These are phyloP conservation scores for Cynara cardunculus DNA, from an alignment of 129 eudicot genomes.

Conservation along the genomic window DNA sequence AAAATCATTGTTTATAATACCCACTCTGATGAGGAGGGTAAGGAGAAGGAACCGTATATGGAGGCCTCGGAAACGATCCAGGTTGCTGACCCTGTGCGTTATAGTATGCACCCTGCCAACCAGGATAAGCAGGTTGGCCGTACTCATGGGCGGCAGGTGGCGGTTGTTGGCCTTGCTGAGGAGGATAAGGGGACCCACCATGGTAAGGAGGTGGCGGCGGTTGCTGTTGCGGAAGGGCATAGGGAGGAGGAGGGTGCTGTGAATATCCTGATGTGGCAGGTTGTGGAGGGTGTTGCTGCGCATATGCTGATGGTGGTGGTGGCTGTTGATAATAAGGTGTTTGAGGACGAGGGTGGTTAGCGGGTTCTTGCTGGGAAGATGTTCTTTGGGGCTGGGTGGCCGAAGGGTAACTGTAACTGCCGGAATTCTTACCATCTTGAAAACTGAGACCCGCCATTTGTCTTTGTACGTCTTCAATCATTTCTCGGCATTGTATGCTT, in stretches of 20 bases:
- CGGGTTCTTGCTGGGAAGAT: slow-evolving; percentile 38
- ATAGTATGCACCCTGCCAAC: slow-evolving; percentile 95
- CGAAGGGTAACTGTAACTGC: slow-evolving; percentile 52
- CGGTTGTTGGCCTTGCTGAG: slow-evolving; percentile 62
- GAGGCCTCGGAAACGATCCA: slow-evolving; percentile 76
- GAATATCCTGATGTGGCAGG: slow-evolving; percentile 33
- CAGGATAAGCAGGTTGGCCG: slow-evolving; percentile 96
- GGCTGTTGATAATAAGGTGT: slow-evolving; percentile 53
- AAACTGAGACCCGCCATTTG: slow-evolving; percentile 85
- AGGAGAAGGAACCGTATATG: slow-evolving; percentile 65
- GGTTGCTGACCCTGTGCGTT: slow-evolving; percentile 76
- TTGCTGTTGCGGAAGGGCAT: slow-evolving; percentile 44
- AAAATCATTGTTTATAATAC: slow-evolving; percentile 60
- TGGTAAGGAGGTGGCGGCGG: slow-evolving; percentile 64
- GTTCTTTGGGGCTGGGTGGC: slow-evolving; percentile 53
- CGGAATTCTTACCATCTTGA: slow-evolving; percentile 56
- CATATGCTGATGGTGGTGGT: slow-evolving; percentile 40
- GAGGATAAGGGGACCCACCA: slow-evolving; percentile 51
- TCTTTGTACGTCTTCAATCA: slow-evolving; percentile 89
- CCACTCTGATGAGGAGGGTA: slow-evolving; percentile 91
- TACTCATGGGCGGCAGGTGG: slow-evolving; percentile 62
- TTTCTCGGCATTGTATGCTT: slow-evolving; percentile 91
- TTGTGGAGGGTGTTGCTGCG: slow-evolving; percentile 46
- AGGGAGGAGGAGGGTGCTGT: slow-evolving; percentile 33
- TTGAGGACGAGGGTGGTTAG: slow-evolving; percentile 42